Evolutionary conservation across 192 early-diverging fungal genomes (phyloP), one percentile per base, ranked within the genome.

Genomic region (Coemansia sp.): DNA sequence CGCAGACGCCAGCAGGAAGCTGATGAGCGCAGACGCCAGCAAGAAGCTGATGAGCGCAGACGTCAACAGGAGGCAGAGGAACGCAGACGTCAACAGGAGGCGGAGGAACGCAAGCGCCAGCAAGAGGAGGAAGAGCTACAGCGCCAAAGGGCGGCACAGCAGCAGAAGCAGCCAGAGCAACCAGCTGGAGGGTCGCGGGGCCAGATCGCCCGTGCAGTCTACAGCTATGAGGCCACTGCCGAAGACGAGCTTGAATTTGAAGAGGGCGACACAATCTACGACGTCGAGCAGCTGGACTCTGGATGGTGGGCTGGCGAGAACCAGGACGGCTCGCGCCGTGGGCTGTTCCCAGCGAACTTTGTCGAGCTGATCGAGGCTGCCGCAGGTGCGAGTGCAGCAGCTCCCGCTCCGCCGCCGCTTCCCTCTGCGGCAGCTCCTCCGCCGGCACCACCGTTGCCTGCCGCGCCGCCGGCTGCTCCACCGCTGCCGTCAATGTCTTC

Each of bases 251-350:
- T 97, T 50, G 50, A 77, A 2, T 81, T 97, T 53, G 58, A 62
- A 0, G 93, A 97, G 58, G 90, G 88, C 14, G 93, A 95, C 39
- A 70, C 86, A 10, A 86, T 97, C 41, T 78, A 60, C 12, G 80
- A 83, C 20, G 86, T 97, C 34, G 84, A 87, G 14, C 82, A 91
- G 74, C 41, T 91, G 39, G 90, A 91, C 66, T 87, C 91, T 30
- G 93, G 89, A 31, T 97, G 94, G 94, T 95, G 93, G 94, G 81
- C 84, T 34, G 94, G 91, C 47, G 79, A 79, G 23, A 87, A 84
- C 50, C 75, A 87, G 48, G 83, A 88, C 60, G 90, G 90, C 9
- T 60, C 73, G 19, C 75, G 84, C 8, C 78, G 78, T 30, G 93
- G 93, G 23, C 64, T 94, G 30, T 96, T 96, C 78, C 93, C 93